A percentile compares a stretch with the other conserved stretches of the same genome.
Evolutionary conservation across 2,329 filamentous ascomycete genomes (phyloP).

Genomic region (Endoconidiophora polonica): DNA sequence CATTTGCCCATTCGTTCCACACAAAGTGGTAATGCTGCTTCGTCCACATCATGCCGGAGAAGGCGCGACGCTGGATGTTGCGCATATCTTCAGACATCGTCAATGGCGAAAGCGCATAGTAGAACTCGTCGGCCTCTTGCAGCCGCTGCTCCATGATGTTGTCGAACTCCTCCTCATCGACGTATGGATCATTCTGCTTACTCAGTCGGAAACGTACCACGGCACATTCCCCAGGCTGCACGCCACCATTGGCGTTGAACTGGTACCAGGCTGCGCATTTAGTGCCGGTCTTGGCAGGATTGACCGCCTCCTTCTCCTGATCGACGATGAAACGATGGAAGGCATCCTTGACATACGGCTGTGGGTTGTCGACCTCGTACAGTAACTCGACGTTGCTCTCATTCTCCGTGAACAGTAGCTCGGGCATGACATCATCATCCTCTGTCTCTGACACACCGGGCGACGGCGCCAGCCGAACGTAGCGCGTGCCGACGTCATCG

Average conservation of each 20-base stretch:
- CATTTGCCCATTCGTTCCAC: slow-evolving; percentile 96
- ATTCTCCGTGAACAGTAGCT: slow-evolving; percentile 86
- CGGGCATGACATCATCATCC: slow-evolving; percentile 61
- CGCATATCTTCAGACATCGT: slow-evolving; percentile 87
- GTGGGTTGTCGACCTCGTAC: slow-evolving; percentile 62
- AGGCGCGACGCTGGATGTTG: slow-evolving; percentile 87
- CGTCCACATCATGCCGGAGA: slow-evolving; percentile 96
- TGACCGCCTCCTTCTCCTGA: slow-evolving; percentile 62
- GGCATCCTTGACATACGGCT: slow-evolving; percentile 82
- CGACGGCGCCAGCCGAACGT: slow-evolving; percentile 73
- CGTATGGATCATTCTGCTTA: slow-evolving; percentile 54
- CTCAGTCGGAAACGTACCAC: slow-evolving; percentile 86
- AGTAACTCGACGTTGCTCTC: slow-evolving; percentile 73
- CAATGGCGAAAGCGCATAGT: slow-evolving; percentile 78
- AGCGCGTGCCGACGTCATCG: slow-evolving; percentile 63
- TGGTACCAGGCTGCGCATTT: slow-evolving; percentile 85
- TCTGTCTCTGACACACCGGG: slow-evolving; percentile 47
- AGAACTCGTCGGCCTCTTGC: slow-evolving; percentile 92
- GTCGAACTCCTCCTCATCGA: slow-evolving; percentile 88
- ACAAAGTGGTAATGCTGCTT: slow-evolving; percentile 96
- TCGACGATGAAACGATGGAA: slow-evolving; percentile 82
- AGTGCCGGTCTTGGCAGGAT: slow-evolving; percentile 64
- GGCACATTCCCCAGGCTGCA: slow-evolving; percentile 79
- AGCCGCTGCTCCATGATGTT: slow-evolving; percentile 72
- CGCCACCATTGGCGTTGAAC: slow-evolving; percentile 78